Percentiles rank a stretch among this genome's conserved stretches.
phyloP scores from a whole-genome alignment of 2,329 filamentous ascomycete genomes.

The Alternaria hordeiaustralica region DNA sequence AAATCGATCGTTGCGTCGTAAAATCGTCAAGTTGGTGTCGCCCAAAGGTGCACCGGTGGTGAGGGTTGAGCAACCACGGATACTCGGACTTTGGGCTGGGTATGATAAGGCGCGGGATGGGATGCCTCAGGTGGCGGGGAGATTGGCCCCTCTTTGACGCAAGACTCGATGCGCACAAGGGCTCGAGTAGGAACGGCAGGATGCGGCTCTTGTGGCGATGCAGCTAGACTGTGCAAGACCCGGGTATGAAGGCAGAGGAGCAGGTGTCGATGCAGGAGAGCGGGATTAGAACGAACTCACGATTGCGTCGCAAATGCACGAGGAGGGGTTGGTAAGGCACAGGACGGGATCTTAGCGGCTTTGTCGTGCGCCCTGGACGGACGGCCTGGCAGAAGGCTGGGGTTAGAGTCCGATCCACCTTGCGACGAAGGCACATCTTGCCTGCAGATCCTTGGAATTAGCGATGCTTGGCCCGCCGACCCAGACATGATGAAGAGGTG shows the following conservation, averaged over 20 bases:
- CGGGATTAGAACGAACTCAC: conserved; percentile 33
- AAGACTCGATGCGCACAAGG: conserved; percentile 34
- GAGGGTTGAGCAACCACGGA: conserved; percentile 33
- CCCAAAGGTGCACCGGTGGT: conserved; percentile 21
- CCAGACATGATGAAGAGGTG: conserved; percentile 7
- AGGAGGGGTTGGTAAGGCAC: conserved; percentile 35
- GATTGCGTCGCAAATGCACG: conserved; percentile 39
- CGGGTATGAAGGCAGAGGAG: conserved; percentile 24
- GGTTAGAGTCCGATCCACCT: conserved; percentile 39
- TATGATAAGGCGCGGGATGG: conserved; percentile 32
- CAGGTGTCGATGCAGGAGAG: conserved; percentile 27
- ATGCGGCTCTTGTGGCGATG: conserved; percentile 32
- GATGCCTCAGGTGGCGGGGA: conserved; percentile 29
- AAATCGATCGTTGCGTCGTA: conserved; percentile 21
- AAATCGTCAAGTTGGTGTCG: conserved; percentile 18
- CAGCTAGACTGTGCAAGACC: conserved; percentile 31
- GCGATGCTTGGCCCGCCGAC: conserved; percentile 14
- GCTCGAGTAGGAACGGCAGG: conserved; percentile 36
- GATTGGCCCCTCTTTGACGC: conserved; percentile 27
- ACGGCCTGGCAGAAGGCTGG: conserved; percentile 35
- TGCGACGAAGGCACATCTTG: conserved; percentile 20
- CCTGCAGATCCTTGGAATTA: conserved; percentile 23
- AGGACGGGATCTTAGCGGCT: conserved; percentile 33
- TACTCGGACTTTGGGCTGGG: conserved; percentile 36
- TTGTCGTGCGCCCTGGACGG: conserved; percentile 32